Percentiles rank a stretch among this genome's conserved stretches.
Conservation (phyloP, 129 eudicot genomes). For the Tagetes patula region DNA sequence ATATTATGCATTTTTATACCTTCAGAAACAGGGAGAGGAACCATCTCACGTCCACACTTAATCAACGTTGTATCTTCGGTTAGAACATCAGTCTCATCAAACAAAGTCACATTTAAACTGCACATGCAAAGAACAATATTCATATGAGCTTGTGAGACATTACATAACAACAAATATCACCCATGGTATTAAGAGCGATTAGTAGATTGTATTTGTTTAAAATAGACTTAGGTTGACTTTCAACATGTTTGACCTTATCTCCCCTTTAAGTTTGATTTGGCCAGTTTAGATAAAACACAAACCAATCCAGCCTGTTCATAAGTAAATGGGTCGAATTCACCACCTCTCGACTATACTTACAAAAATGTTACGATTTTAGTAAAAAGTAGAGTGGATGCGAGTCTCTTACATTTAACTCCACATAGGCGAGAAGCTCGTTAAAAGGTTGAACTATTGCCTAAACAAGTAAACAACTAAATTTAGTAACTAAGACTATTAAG, state of each 20-base stretch:
- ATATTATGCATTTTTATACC: conserved; percentile 33
- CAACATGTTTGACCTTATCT: not conserved
- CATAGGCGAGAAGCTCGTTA: not conserved
- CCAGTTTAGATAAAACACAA: not conserved
- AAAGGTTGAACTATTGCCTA: not conserved
- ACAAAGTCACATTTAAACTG: conserved; percentile 56
- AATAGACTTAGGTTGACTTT: not conserved
- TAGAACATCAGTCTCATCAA: conserved; percentile 53
- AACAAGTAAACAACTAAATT: not conserved
- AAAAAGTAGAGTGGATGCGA: not conserved
- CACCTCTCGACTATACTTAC: conserved; percentile 1
- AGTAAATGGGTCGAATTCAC: not conserved
- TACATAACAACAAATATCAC: no score
- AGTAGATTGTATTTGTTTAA: not conserved
- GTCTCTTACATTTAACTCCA: not conserved
- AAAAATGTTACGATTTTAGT: not conserved
- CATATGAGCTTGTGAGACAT: not conserved
- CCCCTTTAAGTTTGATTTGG: not conserved
- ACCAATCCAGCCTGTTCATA: not conserved
- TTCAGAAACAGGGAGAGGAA: conserved; percentile 49
- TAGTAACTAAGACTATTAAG: not conserved
- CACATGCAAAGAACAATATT: conserved; percentile 11
- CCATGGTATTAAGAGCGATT: not conserved
- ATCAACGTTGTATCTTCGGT: conserved; percentile 40
- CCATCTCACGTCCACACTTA: not conserved